Evolutionary conservation across 2,329 filamentous ascomycete genomes (phyloP), one percentile per base, ranked within the genome.

Genomic region (Hymenotorrendiella dingleyae): DNA sequence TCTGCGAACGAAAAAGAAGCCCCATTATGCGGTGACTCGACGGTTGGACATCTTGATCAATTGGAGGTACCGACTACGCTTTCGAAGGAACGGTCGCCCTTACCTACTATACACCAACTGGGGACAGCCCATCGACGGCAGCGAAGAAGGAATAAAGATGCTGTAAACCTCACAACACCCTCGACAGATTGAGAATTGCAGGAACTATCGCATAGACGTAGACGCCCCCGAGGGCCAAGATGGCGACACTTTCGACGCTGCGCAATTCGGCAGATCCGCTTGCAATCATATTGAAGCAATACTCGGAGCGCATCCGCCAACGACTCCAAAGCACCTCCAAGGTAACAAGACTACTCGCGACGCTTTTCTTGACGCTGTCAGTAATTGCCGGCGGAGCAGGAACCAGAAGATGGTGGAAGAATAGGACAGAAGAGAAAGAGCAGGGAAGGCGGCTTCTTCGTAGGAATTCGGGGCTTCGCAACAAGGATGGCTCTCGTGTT

Each of bases 401-500:
- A 47, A 78, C 80, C n/a, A 80, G 83, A 46, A 78, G 78, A 48
- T 86, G 84, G 77, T 91, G 86, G 76, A 81, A 75, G 59, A 78
- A 74, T 44, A 74, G 80, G 47, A 78, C 78, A 36, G 81, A 80
- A 50, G 91, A 97, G 65, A 82, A 79, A 53, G 89, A 93, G 55
- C 84, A 89, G 54, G 90, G 90, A 4, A 74, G 79, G 49, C 84
- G 86, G 52, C 74, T 98, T 40, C 70, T 97, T 50, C 80, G 93
- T 45, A 84, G 86, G 47, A 98, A 98, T 66, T 97, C 91, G 23
- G 94, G 89, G 58, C 72, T 97, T 49, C 80, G 86, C 65, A 88
- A 91, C 56, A 96, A 96, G 67, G 93, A 97, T 71, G 93, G 93
- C 37, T 91, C 88, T 36, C 77, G 93, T 42, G 94, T 89, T 11